These are phyloP conservation scores for Monilinia fructicola DNA, from an alignment of 2,329 filamentous ascomycete genomes.

Conservation along the genomic window DNA sequence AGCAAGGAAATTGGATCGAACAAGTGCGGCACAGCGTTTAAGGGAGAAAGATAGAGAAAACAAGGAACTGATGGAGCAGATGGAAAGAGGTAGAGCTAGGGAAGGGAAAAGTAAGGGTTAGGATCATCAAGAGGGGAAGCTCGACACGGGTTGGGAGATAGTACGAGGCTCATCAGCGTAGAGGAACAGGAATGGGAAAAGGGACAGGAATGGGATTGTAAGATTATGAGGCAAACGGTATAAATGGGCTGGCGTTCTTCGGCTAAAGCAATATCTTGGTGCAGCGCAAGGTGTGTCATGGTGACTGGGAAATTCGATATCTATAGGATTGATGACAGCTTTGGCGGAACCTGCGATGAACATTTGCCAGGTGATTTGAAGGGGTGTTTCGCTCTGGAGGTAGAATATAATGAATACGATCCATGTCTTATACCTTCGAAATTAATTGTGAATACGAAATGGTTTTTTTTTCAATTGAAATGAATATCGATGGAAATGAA, in stretches of 20 bases:
- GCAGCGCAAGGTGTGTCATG: background rate
- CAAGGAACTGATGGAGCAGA: conserved; percentile 63
- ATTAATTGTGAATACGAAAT: no score
- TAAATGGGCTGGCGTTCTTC: background rate
- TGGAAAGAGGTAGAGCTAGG: conserved; percentile 46
- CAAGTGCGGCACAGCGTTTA: conserved; percentile 75
- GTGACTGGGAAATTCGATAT: background rate
- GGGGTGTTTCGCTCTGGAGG: background rate
- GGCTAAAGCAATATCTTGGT: background rate
- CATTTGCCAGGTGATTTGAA: background rate
- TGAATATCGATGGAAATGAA: no score
- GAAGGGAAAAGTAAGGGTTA: conserved; percentile 23
- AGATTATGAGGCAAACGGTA: background rate
- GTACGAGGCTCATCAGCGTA: background rate
- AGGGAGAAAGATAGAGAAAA: conserved; percentile 76
- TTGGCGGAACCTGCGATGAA: background rate
- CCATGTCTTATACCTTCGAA: background rate
- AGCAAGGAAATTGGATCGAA: conserved; percentile 78
- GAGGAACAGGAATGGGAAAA: background rate
- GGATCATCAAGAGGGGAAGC: background rate
- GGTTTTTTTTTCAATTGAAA: no score
- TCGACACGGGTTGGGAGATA: background rate
- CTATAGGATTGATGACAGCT: background rate
- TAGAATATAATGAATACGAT: background rate
- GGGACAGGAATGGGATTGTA: background rate